A percentile compares a stretch with the other conserved stretches of the same genome.
phyloP scores from a whole-genome alignment of 148 eudicot species.

The Polygonum maritimum region DNA sequence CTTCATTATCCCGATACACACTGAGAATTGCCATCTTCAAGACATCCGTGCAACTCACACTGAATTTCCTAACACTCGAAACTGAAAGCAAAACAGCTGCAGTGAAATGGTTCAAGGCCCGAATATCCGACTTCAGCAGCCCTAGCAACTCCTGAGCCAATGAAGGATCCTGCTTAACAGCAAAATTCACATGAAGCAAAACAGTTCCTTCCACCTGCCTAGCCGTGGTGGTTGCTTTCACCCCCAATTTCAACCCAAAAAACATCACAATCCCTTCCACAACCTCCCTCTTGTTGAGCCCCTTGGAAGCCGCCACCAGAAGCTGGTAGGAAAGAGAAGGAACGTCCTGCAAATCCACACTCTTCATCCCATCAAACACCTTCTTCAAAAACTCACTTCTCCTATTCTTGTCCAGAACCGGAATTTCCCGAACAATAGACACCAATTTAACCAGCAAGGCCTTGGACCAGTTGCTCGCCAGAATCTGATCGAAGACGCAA shows the following conservation, averaged over 20 bases:
- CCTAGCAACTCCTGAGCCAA: constrained; percentile 47
- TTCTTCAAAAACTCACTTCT: constrained; percentile 30
- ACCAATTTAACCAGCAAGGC: constrained; percentile 37
- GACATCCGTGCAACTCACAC: constrained; percentile 29
- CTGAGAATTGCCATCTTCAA: constrained; percentile 32
- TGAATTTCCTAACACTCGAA: constrained; percentile 41
- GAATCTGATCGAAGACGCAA: constrained; percentile 20
- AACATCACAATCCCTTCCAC: constrained; percentile 45
- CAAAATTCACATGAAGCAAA: constrained; percentile 56
- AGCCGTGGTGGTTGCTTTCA: constrained; percentile 19
- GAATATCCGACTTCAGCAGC: constrained; percentile 29
- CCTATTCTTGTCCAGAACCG: constrained; percentile 24
- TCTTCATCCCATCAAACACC: constrained; percentile 33
- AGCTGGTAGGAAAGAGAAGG: constrained; percentile 48
- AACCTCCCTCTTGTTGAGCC: constrained; percentile 43
- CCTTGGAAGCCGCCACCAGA: constrained; percentile 50
- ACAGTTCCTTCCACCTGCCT: constrained; percentile 61
- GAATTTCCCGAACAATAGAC: constrained; percentile 29
- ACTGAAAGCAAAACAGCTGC: constrained; percentile 43
- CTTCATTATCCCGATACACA: constrained; percentile 38
- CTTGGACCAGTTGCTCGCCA: constrained; percentile 30
- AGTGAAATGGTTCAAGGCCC: constrained; percentile 44
- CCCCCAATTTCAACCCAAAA: constrained; percentile 28
- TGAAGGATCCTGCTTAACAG: constrained; percentile 55
- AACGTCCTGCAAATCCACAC: constrained; percentile 46